Evolutionary conservation across 306 rosid species (phyloP).

Genomic region (Crotalaria pallida): DNA sequence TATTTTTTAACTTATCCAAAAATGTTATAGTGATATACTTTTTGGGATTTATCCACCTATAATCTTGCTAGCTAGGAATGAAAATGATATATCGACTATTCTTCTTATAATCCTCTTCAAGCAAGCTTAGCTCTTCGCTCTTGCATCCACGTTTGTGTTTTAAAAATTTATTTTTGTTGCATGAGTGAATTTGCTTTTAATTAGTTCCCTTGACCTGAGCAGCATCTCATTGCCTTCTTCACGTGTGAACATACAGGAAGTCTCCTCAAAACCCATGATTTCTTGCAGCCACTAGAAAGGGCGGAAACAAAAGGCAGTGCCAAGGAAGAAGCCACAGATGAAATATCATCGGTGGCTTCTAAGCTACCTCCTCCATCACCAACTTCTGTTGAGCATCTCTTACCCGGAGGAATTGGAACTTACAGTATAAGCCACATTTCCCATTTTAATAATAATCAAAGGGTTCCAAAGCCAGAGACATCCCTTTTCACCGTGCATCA

Average conservation of each 20-base stretch:
- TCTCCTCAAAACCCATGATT: constrained; percentile 84
- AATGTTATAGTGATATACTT: too few relatives aligned
- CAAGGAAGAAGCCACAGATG: constrained; percentile 60
- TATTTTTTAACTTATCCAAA: too few relatives aligned
- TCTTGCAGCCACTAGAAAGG: constrained; percentile 82
- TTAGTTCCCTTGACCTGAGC: neutral
- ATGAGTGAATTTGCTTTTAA: neutral
- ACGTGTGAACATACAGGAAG: constrained; percentile 60
- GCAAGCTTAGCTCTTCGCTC: neutral
- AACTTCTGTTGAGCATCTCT: constrained; percentile 64
- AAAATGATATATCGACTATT: constrained; percentile 8
- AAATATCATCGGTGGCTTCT: constrained; percentile 43
- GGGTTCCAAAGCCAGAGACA: constrained; percentile 75
- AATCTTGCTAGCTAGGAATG: constrained; percentile 18
- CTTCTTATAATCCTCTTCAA: neutral
- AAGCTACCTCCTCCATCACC: constrained; percentile 36
- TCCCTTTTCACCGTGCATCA: constrained; percentile 46
- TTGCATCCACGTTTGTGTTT: neutral
- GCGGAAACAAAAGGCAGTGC: constrained; percentile 40
- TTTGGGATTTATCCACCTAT: too few relatives aligned
- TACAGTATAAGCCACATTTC: constrained; percentile 87
- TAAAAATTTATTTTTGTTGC: neutral
- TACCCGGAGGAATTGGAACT: constrained; percentile 97
- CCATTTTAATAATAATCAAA: constrained; percentile 47
- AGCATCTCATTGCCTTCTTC: constrained; percentile 15